Evolutionary conservation across 371 early-diverging fungal genomes (phyloP).

Genomic region (Pancytospora philotis): DNA sequence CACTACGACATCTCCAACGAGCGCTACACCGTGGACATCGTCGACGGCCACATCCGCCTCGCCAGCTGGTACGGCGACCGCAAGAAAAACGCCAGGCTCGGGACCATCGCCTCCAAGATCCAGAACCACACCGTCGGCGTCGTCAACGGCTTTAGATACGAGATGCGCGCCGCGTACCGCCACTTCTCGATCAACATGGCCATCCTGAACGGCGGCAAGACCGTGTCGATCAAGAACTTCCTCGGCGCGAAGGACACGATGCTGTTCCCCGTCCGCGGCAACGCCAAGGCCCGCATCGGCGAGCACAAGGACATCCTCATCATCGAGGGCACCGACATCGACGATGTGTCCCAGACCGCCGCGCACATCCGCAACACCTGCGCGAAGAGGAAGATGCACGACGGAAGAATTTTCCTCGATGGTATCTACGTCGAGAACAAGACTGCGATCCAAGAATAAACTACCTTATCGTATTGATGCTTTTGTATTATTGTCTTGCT

Average conservation of each 20-base stretch:
- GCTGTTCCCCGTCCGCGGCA: constrained; percentile 76
- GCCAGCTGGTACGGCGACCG: constrained; percentile 88
- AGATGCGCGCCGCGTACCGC: constrained; percentile 94
- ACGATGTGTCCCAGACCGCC: constrained; percentile 87
- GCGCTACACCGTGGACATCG: constrained; percentile 73
- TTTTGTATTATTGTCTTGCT: no score
- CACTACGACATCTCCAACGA: constrained; percentile 82
- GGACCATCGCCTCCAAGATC: constrained; percentile 85
- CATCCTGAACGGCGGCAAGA: constrained; percentile 69
- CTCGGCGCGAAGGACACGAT: constrained; percentile 89
- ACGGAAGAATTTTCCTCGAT: constrained; percentile 98
- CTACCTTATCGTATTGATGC: constrained; percentile 8
- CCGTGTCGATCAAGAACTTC: constrained; percentile 86
- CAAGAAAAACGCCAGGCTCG: constrained; percentile 91
- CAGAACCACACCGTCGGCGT: constrained; percentile 94
- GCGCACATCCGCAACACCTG: constrained; percentile 75
- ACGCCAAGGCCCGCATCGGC: constrained; percentile 66
- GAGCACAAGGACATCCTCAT: constrained; percentile 86
- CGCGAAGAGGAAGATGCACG: constrained; percentile 73
- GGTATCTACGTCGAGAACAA: constrained; percentile 63
- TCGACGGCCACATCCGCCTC: constrained; percentile 66
- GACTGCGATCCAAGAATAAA: constrained; percentile 45
- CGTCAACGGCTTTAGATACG: constrained; percentile 95
- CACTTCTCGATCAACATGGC: constrained; percentile 98
- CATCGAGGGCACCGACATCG: constrained; percentile 83